Conservation (phyloP, 208 protist genomes). For the Trypanosoma cruzi region DNA sequence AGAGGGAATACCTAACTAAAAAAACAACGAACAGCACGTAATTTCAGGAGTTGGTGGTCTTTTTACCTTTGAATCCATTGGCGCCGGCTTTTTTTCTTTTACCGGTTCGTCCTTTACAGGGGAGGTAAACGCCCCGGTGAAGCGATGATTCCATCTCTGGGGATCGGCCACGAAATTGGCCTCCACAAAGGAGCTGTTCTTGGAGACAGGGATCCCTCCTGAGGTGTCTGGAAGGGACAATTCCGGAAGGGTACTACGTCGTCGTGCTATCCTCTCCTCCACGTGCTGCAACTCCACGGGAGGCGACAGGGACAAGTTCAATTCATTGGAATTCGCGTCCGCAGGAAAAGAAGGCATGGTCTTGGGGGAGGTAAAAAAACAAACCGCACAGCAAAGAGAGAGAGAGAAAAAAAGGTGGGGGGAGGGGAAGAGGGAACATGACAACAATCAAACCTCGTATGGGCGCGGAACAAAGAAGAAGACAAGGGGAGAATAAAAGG, state of each 20-base stretch:
- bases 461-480: too few species aligned
- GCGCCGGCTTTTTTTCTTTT: not conserved
- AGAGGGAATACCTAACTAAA: constrained; percentile 6
- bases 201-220: constrained; percentile 20
- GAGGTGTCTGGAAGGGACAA: constrained; percentile 11
- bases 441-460: not conserved
- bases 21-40: constrained; percentile 29
- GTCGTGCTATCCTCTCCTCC: constrained; percentile 13
- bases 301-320: not conserved
- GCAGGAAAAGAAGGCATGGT: not conserved
- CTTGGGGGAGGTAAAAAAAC: constrained; percentile 19
- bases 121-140: constrained; percentile 9
- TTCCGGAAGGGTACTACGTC: constrained; percentile 14
- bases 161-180: constrained; percentile 13
- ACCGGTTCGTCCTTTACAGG: not conserved
- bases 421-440: not conserved
- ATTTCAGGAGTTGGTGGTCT: constrained; percentile 26
- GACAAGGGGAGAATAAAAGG: too few species aligned
- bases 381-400: too few species aligned
- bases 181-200: constrained; percentile 30
- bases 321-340: not conserved
- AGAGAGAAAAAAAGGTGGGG: constrained; percentile 14
- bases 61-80: not conserved
- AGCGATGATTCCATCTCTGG: constrained; percentile 19
- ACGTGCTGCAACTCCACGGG: not conserved